These are phyloP conservation scores for Setaria viridis DNA, from an alignment of 202 grass and related monocot species.

Conservation along the genomic window DNA sequence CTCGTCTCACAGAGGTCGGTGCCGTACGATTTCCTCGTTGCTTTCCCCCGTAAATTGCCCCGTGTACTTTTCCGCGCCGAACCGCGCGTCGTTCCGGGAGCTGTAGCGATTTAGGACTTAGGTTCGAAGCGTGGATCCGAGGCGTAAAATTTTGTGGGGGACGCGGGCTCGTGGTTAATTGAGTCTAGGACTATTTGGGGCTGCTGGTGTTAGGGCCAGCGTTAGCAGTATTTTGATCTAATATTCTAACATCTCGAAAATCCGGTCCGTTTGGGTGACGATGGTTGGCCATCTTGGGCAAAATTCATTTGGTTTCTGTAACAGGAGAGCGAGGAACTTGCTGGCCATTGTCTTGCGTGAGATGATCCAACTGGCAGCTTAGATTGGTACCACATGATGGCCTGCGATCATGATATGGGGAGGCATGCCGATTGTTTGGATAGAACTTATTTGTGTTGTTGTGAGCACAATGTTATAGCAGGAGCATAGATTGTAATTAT, in stretches of 20 bases:
- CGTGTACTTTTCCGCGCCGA: neutral
- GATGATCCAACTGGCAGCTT: neutral
- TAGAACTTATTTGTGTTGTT: neutral
- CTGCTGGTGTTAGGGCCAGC: neutral
- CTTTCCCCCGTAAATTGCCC: no score
- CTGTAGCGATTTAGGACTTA: neutral
- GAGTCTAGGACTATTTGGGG: constrained; percentile 13
- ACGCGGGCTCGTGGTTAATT: neutral
- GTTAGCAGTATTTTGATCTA: neutral
- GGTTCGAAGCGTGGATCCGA: neutral
- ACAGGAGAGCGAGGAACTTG: neutral
- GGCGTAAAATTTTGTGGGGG: neutral
- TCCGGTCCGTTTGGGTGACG: neutral
- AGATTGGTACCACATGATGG: neutral
- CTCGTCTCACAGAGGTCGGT: constrained; percentile 71
- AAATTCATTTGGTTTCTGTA: neutral
- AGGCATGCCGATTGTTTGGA: neutral
- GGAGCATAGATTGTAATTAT: neutral
- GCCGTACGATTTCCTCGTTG: neutral
- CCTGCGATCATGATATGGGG: neutral
- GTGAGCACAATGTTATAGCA: neutral
- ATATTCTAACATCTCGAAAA: neutral
- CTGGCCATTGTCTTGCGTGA: neutral
- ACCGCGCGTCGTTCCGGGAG: neutral
- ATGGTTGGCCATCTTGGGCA: neutral